phyloP scores from a whole-genome alignment of 306 rosid genomes.

The Cucurbita ficifolia region DNA sequence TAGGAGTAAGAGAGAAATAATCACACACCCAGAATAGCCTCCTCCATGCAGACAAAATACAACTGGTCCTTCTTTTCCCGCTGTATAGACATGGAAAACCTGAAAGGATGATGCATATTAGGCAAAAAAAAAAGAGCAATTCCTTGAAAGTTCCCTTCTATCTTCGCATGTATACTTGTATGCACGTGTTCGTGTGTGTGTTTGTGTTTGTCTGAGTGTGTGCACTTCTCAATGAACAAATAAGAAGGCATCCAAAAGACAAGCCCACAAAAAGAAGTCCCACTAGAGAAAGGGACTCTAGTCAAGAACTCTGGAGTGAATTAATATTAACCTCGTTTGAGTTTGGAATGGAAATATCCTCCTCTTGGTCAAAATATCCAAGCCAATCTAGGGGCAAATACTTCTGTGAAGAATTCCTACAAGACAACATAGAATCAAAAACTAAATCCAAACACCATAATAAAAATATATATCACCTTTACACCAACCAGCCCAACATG shows the following conservation, averaged over 20 bases:
- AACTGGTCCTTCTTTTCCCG: conserved; percentile 94
- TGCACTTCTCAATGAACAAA: background rate
- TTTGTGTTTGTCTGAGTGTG: background rate
- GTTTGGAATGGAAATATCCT: conserved; percentile 45
- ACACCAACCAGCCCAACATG: background rate
- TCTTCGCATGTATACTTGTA: background rate
- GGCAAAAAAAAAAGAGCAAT: background rate
- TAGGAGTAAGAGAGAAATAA: background rate
- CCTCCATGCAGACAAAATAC: conserved; percentile 94
- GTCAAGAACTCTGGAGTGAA: background rate
- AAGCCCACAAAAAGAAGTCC: too few species aligned
- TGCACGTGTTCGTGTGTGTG: background rate
- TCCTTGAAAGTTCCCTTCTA: background rate
- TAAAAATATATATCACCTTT: background rate
- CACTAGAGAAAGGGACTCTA: background rate
- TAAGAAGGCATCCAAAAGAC: background rate
- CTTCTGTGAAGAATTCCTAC: conserved; percentile 47
- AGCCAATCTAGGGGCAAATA: conserved; percentile 60
- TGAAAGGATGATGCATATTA: conserved; percentile 22
- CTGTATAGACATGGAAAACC: conserved; percentile 87
- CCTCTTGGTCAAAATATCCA: conserved; percentile 56
- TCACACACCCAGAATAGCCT: conserved; percentile 78
- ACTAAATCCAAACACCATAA: background rate
- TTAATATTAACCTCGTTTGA: conserved; percentile 45
- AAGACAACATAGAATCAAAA: background rate